Base-by-base conservation (phyloP, 2,329 filamentous ascomycete species). In the Penicillium freii region DNA sequence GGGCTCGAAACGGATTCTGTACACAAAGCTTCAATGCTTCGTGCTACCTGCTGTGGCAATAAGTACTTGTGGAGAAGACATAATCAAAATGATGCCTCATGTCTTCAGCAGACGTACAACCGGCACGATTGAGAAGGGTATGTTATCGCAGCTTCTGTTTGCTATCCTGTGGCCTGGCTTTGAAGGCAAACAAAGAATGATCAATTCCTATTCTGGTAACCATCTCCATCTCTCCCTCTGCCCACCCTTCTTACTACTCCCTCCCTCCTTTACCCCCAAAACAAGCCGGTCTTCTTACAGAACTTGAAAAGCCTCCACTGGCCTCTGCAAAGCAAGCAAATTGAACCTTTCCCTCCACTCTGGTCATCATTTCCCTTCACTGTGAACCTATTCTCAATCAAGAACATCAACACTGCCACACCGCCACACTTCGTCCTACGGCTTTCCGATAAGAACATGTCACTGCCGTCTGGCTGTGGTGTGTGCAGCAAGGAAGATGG, bases 401-500 rank as follows among this genome's bases (percentile, higher is more conserved):
- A 21, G n/a, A 31, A 17, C 4, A 21, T 19, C n/a, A n/a, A 31
- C 43, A 4, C n/a, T 9, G 11, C 11, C 17, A 19, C 5, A 7
- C 27, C 10, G 9, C 9, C 31, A 15, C 10, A 6, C 3, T 47
- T 21, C 44, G 10, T 45, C 21, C 44, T 17, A 17, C 44, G 19
- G 10, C 29, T 1, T 9, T 2, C n/a, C 2, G 21, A 3, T 25
- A 43, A 47, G 8, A 31, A 23, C 10, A 47, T 48, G 25, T 2
- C 9, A 8, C 43, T 44, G 27, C 27, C 58, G 13, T 54, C 59
- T 9, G 58, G 65, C 44, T 73, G 70, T 56, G 58, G 63, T 8
- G 34, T 67, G 17, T 73, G 68, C 58, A 50, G 56, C 45, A 64
- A 54, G 34, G 62, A 57, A 23, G 61, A 69, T 33, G 27, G 21